Evolutionary conservation across 345 rosid species (phyloP).

Genomic region (Bretschneidera sinensis): DNA sequence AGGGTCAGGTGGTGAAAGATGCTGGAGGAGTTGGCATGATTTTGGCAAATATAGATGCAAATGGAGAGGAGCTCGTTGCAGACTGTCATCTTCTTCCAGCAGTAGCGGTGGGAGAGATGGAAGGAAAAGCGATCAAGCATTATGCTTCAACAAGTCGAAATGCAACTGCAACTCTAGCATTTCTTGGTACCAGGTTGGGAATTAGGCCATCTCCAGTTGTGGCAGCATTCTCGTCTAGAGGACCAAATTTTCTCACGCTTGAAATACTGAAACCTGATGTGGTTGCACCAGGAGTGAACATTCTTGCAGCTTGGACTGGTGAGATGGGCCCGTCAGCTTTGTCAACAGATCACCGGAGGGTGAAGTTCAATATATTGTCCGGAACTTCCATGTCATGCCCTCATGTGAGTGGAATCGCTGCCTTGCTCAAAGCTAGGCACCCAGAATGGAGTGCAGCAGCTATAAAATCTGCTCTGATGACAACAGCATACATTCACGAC

Average conservation of each 20-base stretch:
- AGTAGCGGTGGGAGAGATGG: conserved; percentile 74
- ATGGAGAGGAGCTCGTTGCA: conserved; percentile 92
- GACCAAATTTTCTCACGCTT: conserved; percentile 51
- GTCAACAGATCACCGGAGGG: conserved; percentile 57
- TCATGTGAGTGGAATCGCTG: conserved; percentile 91
- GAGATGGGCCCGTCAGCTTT: conserved; percentile 72
- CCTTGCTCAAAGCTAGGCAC: conserved; percentile 77
- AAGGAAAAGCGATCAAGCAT: conserved; percentile 60
- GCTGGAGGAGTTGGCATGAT: conserved; percentile 74
- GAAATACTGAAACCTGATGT: conserved; percentile 73
- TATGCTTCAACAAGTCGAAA: conserved; percentile 39
- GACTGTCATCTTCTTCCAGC: conserved; percentile 84
- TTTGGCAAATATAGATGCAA: conserved; percentile 53
- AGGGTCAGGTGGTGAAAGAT: conserved; percentile 58
- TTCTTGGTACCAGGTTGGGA: conserved; percentile 53
- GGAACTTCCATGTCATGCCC: conserved; percentile 99
- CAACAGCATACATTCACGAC: conserved; percentile 91
- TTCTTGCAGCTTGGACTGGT: conserved; percentile 75
- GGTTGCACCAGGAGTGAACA: conserved; percentile 72
- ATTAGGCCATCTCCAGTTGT: conserved; percentile 67
- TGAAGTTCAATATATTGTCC: conserved; percentile 71
- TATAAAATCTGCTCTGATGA: conserved; percentile 89
- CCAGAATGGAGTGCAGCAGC: conserved; percentile 96
- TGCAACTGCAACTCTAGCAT: conserved; percentile 45
- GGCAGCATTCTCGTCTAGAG: conserved; percentile 74